Conservation (phyloP, 768 basidiomycete species). For the Cyclocybe cylindracea region DNA sequence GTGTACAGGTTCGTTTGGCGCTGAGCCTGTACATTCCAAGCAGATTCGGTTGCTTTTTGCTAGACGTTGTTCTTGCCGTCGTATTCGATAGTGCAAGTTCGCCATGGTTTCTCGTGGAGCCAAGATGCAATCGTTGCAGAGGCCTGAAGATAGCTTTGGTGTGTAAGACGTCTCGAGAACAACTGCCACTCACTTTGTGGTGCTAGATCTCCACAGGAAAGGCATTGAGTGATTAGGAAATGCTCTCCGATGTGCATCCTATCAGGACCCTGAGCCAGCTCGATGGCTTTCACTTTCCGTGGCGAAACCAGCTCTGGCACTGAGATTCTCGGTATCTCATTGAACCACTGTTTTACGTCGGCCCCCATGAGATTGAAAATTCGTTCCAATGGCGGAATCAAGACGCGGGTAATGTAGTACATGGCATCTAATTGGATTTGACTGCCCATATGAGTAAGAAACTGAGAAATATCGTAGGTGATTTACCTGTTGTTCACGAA, state of each 20-base stretch:
- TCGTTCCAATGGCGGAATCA: constrained; percentile 89
- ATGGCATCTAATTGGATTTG: constrained; percentile 76
- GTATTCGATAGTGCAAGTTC: constrained; percentile 54
- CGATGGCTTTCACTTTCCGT: constrained; percentile 20
- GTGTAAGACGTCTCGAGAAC: background rate
- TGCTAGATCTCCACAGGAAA: constrained; percentile 63
- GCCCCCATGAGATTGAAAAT: constrained; percentile 92
- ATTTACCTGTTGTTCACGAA: constrained; percentile 26
- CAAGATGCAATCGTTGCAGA: constrained; percentile 65
- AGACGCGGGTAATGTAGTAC: constrained; percentile 85
- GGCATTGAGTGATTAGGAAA: constrained; percentile 69
- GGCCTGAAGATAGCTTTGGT: constrained; percentile 31
- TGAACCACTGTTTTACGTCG: constrained; percentile 84
- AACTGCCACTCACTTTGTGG: constrained; percentile 44
- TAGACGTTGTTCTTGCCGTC: constrained; percentile 55
- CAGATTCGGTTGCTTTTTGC: constrained; percentile 69
- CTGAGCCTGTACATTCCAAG: constrained; percentile 61
- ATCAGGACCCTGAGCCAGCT: constrained; percentile 28
- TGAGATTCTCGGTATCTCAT: constrained; percentile 73
- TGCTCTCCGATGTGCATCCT: constrained; percentile 70
- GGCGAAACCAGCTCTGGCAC: constrained; percentile 35
- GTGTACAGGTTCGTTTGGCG: constrained; percentile 56
- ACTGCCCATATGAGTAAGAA: constrained; percentile 31
- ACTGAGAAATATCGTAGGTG: constrained; percentile 12
- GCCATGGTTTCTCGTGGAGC: constrained; percentile 57